Conservation (phyloP, 1,139 yeast genomes). For the Pichia sp. region DNA sequence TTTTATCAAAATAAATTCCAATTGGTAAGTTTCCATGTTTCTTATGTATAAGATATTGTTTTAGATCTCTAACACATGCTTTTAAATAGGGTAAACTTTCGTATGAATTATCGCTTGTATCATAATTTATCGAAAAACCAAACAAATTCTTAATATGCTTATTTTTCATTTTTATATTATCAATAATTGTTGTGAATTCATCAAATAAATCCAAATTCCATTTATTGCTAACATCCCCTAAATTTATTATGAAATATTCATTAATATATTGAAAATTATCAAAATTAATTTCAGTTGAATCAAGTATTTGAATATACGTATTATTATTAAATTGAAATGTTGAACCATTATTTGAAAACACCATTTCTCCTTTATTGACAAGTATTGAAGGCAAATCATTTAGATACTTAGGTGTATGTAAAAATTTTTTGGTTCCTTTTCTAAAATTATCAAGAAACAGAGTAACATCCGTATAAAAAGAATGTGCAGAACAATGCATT, state of each 20-base stretch:
- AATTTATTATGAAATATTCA: slow-evolving; percentile 3
- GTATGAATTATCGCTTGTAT: slow-evolving; percentile 25
- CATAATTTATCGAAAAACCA: slow-evolving; percentile 16
- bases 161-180: slow-evolving; percentile 8
- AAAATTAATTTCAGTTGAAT: not conserved
- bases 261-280: not conserved
- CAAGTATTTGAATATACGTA: not conserved
- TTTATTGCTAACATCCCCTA: slow-evolving; percentile 12
- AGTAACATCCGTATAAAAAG: not conserved
- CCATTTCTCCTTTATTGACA: not conserved
- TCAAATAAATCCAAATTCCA: slow-evolving; percentile 19
- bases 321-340: not conserved
- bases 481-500: not conserved
- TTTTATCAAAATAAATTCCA: slow-evolving; percentile 45
- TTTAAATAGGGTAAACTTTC: slow-evolving; percentile 55
- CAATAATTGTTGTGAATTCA: slow-evolving; percentile 19
- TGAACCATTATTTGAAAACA: not conserved
- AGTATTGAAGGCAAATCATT: not conserved
- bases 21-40: slow-evolving; percentile 48
- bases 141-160: slow-evolving; percentile 12
- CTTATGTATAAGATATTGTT: slow-evolving; percentile 38
- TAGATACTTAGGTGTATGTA: not conserved
- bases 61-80: slow-evolving; percentile 55
- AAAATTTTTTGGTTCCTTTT: not conserved
- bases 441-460: not conserved